Evolutionary conservation across 495 filamentous ascomycete species (phyloP), one percentile per base, ranked within the genome.

Genomic region (Hyaloscypha finlandica): DNA sequence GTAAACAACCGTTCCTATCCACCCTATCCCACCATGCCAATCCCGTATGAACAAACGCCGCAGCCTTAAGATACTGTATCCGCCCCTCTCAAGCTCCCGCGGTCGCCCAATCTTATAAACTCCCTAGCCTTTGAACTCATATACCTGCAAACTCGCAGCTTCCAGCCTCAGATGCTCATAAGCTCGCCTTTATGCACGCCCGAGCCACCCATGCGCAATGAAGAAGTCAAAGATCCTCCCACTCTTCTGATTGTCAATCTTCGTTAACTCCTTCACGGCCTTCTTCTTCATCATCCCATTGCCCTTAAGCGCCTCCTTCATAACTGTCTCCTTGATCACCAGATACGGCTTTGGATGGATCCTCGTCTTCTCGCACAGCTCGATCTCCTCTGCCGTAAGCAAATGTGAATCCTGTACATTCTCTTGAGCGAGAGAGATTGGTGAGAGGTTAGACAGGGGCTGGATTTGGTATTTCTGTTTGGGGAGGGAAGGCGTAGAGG

Each of bases 331-430:
- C 77, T 98, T 98, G 77, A 99, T 93, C 70, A 92, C 91, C 39
- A 97, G 74, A 74, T 97, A 99, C 2, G 96, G 92, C 77, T 98
- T 98, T 1, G 95, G 96, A 76, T 92, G 88, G 39, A 98, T 77
- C 35, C 92, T 86, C 6, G 96, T 81, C 57, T 88, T 85, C 68
- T 89, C 88, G 78, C 96, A 98, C 4, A 99, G 78, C 72, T 97
- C 91, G 1, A 83, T 80, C 76, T 98, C 96, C 60, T 95, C 93
- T 6, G 85, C 82, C 0, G 90, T 90, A n/a, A 98, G 78, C 1
- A 99, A 84, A 70, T 98, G 95, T 20, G 93, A 74, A 69, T 97
- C 96, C 0, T 88, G 82, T 0, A 92, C 88, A 53, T 88, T 92
- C 39, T 70, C 92, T 72, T 87, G 87, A 52, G 86, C 86, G 42